Evolutionary conservation across 805 yeast species (phyloP).

Genomic region (Metschnikowia sp.): DNA sequence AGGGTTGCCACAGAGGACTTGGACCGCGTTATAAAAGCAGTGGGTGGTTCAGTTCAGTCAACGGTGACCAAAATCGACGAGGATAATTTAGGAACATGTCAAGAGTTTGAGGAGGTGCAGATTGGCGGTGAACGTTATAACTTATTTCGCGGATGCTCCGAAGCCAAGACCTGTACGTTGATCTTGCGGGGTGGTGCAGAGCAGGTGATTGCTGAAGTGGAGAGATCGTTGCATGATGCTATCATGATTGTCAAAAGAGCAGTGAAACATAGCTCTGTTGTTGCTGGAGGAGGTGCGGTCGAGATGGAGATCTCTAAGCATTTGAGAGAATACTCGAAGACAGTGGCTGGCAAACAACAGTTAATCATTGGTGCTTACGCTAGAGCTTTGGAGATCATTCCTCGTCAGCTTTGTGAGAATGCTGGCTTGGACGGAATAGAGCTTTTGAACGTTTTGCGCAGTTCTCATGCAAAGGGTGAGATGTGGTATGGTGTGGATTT

Average conservation of each 20-base stretch:
- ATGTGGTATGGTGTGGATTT: slow-evolving; percentile 92
- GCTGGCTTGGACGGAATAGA: slow-evolving; percentile 99
- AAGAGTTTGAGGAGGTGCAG: slow-evolving; percentile 84
- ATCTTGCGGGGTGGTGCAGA: slow-evolving; percentile 97
- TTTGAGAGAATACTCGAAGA: slow-evolving; percentile 79
- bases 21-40: slow-evolving; percentile 89
- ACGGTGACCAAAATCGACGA: slow-evolving; percentile 67
- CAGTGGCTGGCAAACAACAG: slow-evolving; percentile 95
- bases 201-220: slow-evolving; percentile 96
- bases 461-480: slow-evolving; percentile 93
- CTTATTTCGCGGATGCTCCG: slow-evolving; percentile 87
- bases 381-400: slow-evolving; percentile 90
- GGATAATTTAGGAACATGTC: slow-evolving; percentile 53
- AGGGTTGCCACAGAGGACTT: slow-evolving; percentile 85
- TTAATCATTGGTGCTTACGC: slow-evolving; percentile 90
- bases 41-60: slow-evolving; percentile 84
- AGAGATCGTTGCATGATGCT: slow-evolving; percentile 96
- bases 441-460: slow-evolving; percentile 81
- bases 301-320: slow-evolving; percentile 95
- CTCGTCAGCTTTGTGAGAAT: slow-evolving; percentile 95
- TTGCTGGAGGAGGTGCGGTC: slow-evolving; percentile 99
- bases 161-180: slow-evolving; percentile 89
- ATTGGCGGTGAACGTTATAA: slow-evolving; percentile 95
- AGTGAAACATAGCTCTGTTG: slow-evolving; percentile 77
- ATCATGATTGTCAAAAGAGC: slow-evolving; percentile 98